A percentile compares a stretch with the other conserved stretches of the same genome.
Evolutionary conservation across 345 rosid species (phyloP).

Genomic region (rapeseed (Brassica napus)): DNA sequence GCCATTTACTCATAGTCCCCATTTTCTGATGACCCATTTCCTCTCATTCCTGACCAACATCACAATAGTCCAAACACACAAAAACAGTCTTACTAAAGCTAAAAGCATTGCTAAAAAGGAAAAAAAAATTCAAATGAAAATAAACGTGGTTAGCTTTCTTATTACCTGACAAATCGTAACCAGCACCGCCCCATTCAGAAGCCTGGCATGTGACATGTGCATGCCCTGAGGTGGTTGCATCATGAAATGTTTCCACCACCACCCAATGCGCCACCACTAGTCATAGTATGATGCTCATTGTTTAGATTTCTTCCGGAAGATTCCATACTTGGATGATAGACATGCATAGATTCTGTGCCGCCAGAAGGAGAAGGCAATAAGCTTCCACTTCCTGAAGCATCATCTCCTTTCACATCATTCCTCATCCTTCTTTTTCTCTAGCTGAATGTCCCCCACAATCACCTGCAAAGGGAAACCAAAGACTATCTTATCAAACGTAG

Average conservation of each 20-base stretch:
- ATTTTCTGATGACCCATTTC: constrained; percentile 62
- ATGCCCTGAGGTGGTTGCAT: constrained; percentile 52
- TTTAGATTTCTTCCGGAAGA: constrained; percentile 55
- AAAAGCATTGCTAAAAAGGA: not conserved
- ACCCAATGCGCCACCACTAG: constrained; percentile 27
- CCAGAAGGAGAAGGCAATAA: constrained; percentile 59
- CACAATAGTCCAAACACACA: constrained; percentile 6
- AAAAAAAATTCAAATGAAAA: not conserved
- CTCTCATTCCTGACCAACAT: constrained; percentile 51
- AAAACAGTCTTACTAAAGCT: not conserved
- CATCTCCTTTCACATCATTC: constrained; percentile 51
- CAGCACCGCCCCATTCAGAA: constrained; percentile 53
- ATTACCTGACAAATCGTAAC: constrained; percentile 61
- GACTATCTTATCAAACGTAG: not conserved
- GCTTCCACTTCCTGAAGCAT: constrained; percentile 52
- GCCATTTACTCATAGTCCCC: constrained; percentile 56
- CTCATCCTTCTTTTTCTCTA: constrained; percentile 56
- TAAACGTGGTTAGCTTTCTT: not conserved
- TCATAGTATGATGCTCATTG: constrained; percentile 47
- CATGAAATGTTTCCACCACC: constrained; percentile 63
- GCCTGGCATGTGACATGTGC: constrained; percentile 45
- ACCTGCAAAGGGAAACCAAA: constrained; percentile 47
- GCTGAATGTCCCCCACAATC: constrained; percentile 61
- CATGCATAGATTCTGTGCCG: constrained; percentile 43
- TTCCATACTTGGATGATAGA: constrained; percentile 53